Conservation (phyloP, 2,329 filamentous ascomycete genomes). For the Talaromyces sp. region DNA sequence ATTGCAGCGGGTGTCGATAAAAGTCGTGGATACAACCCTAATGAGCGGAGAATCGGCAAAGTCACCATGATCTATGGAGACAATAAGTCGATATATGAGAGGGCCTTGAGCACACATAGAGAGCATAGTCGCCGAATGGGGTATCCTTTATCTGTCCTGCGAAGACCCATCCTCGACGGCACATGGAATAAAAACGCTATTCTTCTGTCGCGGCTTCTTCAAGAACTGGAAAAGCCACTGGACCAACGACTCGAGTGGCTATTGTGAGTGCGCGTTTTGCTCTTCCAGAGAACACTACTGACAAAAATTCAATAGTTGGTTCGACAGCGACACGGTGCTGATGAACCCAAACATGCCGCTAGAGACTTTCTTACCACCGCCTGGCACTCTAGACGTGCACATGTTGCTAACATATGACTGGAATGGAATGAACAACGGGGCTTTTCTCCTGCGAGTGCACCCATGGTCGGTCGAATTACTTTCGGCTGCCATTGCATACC, state of each 20-base stretch:
- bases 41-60: constrained; percentile 20
- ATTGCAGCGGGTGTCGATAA: background rate
- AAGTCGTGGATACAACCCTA: background rate
- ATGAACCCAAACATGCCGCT: constrained; percentile 26
- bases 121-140: constrained; percentile 28
- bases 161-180: constrained; percentile 26
- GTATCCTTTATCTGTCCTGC: constrained; percentile 31
- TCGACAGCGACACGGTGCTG: constrained; percentile 27
- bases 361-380: constrained; percentile 26
- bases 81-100: constrained; percentile 26
- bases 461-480: constrained; percentile 27
- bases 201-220: constrained; percentile 24
- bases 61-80: constrained; percentile 29
- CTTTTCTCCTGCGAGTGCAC: constrained; percentile 26
- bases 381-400: constrained; percentile 22
- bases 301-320: constrained; percentile 19
- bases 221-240: constrained; percentile 27
- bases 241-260: constrained; percentile 30
- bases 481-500: constrained; percentile 20
- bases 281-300: background rate
- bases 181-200: constrained; percentile 31
- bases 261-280: constrained; percentile 15
- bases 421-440: constrained; percentile 27
- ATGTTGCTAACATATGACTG: constrained; percentile 24
- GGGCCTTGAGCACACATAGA: constrained; percentile 29